Evolutionary conservation across 768 basidiomycete species (phyloP).

Genomic region (Rhodosporidiobolus sp.): DNA sequence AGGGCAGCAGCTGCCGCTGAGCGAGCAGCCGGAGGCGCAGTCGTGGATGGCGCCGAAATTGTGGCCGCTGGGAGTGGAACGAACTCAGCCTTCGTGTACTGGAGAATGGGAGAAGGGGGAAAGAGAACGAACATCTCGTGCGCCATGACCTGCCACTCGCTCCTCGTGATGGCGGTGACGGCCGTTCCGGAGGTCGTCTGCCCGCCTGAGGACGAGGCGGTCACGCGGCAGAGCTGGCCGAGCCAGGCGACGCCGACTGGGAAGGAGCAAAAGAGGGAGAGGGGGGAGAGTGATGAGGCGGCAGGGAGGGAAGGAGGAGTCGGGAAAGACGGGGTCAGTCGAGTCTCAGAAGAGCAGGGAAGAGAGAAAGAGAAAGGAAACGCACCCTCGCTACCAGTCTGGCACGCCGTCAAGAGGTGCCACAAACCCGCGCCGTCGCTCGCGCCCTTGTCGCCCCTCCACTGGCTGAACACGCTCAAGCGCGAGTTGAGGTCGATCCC

Average conservation of each 20-base stretch:
- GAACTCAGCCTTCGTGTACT: too few species aligned
- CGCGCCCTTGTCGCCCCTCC: conserved; percentile 70
- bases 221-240: conserved; percentile 60
- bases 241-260: conserved; percentile 76
- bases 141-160: conserved; percentile 77
- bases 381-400: conserved; percentile 65
- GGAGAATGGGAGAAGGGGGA: background rate
- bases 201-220: conserved; percentile 40
- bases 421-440: conserved; percentile 72
- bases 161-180: conserved; percentile 70
- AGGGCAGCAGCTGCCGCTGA: conserved; percentile 65
- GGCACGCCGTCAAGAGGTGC: conserved; percentile 83
- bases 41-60: conserved; percentile 81
- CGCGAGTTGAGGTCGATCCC: conserved; percentile 63
- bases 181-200: conserved; percentile 72
- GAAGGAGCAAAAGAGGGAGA: too few species aligned
- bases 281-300: background rate
- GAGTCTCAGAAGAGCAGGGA: background rate
- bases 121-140: conserved; percentile 62
- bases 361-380: background rate
- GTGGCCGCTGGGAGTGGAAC: conserved; percentile 49
- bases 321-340: background rate
- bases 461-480: conserved; percentile 73
- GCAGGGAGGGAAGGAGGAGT: background rate
- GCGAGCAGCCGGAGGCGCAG: conserved; percentile 66